Evolutionary conservation across 345 rosid species (phyloP).

Genomic region (Eucalyptus erythrocorys): DNA sequence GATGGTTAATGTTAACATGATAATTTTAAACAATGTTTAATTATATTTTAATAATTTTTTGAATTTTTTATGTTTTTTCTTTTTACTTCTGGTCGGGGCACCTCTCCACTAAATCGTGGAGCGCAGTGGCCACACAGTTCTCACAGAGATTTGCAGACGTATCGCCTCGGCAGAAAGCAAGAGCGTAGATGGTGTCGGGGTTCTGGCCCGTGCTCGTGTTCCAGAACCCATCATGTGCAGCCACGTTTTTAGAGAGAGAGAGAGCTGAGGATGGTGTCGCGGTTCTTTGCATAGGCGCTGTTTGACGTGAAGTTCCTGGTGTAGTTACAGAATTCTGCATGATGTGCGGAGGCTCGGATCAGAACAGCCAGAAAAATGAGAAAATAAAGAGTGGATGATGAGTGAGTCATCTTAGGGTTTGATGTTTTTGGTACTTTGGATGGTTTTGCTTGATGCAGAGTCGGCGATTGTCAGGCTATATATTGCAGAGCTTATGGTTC

Average conservation of each 20-base stretch:
- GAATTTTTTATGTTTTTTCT: no score
- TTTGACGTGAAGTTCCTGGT: neutral
- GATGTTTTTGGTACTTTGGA: neutral
- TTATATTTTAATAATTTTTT: no score
- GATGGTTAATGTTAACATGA: no score
- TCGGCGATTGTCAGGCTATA: no score
- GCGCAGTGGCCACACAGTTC: neutral
- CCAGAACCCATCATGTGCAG: neutral
- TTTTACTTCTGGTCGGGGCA: constrained; percentile 18
- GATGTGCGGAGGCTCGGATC: neutral
- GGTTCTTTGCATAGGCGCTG: constrained; percentile 9
- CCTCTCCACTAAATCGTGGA: neutral
- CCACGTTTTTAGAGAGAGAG: neutral
- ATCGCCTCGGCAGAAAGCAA: constrained; percentile 20
- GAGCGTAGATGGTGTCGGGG: constrained; percentile 2
- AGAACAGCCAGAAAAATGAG: neutral
- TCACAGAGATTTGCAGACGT: constrained; percentile 3
- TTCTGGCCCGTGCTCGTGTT: neutral
- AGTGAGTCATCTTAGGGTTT: neutral
- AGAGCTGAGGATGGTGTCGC: neutral
- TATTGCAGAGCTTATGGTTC: no score
- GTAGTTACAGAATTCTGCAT: neutral
- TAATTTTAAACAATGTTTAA: no score
- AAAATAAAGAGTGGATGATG: neutral
- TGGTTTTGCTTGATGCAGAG: no score